phyloP scores from a whole-genome alignment of 768 basidiomycete species.

The Termitomyces sp. region DNA sequence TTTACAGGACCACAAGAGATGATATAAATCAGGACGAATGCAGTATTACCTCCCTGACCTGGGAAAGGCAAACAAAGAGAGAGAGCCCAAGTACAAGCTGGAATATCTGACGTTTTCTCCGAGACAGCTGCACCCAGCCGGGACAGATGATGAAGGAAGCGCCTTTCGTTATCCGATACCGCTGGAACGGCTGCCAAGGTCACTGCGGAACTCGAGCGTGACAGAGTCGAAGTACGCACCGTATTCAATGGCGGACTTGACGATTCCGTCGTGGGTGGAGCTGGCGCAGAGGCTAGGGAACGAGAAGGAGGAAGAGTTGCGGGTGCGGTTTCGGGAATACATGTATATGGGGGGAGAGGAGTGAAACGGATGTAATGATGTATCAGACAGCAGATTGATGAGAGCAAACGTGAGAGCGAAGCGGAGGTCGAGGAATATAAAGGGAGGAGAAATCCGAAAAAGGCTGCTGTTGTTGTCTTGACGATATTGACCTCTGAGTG shows the following conservation, averaged over 20 bases:
- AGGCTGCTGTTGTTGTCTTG: conserved; percentile 38
- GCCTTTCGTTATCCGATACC: conserved; percentile 54
- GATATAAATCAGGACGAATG: conserved; percentile 8
- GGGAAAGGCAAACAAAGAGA: conserved; percentile 42
- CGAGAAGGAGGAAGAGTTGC: conserved; percentile 49
- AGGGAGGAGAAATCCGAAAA: conserved; percentile 11
- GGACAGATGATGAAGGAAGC: conserved; percentile 19
- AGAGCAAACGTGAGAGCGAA: neutral
- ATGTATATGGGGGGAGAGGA: conserved; percentile 65
- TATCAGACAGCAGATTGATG: conserved; percentile 12
- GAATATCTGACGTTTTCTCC: conserved; percentile 74
- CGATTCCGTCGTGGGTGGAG: conserved; percentile 69
- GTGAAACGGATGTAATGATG: conserved; percentile 14
- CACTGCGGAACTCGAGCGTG: conserved; percentile 40
- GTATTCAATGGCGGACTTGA: conserved; percentile 75
- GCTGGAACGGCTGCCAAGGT: conserved; percentile 49
- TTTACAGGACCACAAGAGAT: conserved; percentile 8
- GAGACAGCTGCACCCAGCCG: conserved; percentile 37
- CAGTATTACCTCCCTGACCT: conserved; percentile 71
- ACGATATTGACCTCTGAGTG: conserved; percentile 31
- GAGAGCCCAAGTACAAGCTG: conserved; percentile 63
- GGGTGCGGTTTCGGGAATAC: conserved; percentile 62
- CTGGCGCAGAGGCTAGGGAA: conserved; percentile 64
- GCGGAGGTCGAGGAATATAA: conserved; percentile 7
- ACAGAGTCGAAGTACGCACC: conserved; percentile 57